Evolutionary conservation across 192 early-diverging fungal species (phyloP), one percentile per base, ranked within the genome.

Genomic region (Entomortierella parvispora): DNA sequence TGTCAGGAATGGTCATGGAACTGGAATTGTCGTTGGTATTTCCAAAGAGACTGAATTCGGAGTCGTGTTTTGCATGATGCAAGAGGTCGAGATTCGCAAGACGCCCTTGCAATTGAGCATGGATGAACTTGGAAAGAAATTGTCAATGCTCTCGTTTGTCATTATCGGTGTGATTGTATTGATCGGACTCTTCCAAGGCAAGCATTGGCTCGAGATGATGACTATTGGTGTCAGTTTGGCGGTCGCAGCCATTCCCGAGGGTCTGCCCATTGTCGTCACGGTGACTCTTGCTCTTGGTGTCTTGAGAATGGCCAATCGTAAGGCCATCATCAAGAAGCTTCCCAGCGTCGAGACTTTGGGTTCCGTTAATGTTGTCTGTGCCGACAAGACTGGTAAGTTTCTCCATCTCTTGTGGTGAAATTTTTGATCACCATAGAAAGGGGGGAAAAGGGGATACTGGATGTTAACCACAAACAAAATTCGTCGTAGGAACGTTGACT

Each of bases 161-260:
- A 88, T 95, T 18, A 99, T 99, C 79, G 85, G 83, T 12, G 72
- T 93, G 8, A 96, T 95, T 76, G 88, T 95, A 10, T 26, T 97
- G 42, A 87, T 98, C 60, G 96, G 97, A 22, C 66, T 96, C 31
- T 49, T 95, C 46, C 97, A 97, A 81, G 94, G 94, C 46, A 88
- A 93, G n/a, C 80, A 86, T 8, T 93, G 91, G 90, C 80, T 99
- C 18, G 95, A 98, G 72, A 96, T 98, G 95, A 96, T 98, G 71
- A 96, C 95, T 40, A 96, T 98, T 58, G 94, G 94, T 67, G 94
- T 95, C 23, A 90, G 88, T 87, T 86, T 99, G 58, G 96, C 96
- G 1, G 97, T 99, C 0, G 97, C 97, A 20, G 95, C 96, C n/a
- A 98, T 99, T 65, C 97, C 97, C 26, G 96, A 98, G 80, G 97